These are phyloP conservation scores for Blastocystis sp. DNA, from an alignment of 352 stramenopile species.

Conservation along the genomic window DNA sequence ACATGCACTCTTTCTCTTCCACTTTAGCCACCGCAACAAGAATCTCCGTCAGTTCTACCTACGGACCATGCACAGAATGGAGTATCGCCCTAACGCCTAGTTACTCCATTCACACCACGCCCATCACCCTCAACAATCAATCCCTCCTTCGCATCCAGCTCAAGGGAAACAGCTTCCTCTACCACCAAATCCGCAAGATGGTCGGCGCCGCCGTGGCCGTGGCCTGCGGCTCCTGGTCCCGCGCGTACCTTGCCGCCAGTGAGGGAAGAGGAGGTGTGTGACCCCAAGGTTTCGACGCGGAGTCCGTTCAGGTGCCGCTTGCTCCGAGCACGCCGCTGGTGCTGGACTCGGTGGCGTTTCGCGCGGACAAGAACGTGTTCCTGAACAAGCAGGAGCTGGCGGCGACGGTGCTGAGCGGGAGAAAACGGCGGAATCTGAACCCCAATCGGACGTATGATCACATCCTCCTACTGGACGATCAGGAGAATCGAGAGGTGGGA, in stretches of 20 bases:
- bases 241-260: background rate
- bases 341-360: slow-evolving; percentile 12
- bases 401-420: background rate
- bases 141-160: background rate
- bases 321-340: slow-evolving; percentile 9
- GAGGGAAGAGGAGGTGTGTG: background rate
- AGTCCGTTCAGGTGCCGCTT: slow-evolving; percentile 8
- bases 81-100: background rate
- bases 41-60: slow-evolving; percentile 54
- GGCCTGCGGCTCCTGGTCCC: slow-evolving; percentile 10
- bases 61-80: slow-evolving; percentile 5
- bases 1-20: background rate
- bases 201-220: background rate
- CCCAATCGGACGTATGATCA: slow-evolving; percentile 15
- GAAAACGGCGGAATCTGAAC: slow-evolving; percentile 16
- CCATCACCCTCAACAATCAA: background rate
- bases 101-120: background rate
- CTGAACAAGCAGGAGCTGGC: slow-evolving; percentile 25
- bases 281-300: background rate
- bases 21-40: slow-evolving; percentile 21
- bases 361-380: slow-evolving; percentile 38
- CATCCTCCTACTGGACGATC: slow-evolving; percentile 27
- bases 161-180: slow-evolving; percentile 58
- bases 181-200: slow-evolving; percentile 62
- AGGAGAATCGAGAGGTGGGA: background rate